phyloP scores from a whole-genome alignment of 805 yeast genomes.

The Suhomyces emberorum region DNA sequence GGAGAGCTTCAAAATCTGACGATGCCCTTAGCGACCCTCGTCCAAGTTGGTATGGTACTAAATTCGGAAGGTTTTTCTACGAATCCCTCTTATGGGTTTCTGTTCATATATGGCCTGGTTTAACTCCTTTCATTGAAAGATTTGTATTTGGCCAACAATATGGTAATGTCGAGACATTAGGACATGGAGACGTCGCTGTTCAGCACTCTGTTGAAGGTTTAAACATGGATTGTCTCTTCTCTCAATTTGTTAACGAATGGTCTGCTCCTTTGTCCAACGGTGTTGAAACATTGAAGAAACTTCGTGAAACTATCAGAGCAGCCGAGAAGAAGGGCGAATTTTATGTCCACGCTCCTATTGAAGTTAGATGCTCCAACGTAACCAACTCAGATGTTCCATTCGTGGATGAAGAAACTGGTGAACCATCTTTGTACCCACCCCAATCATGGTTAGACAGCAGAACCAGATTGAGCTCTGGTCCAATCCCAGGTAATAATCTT shows the following conservation, averaged over 20 bases:
- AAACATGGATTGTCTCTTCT: conserved; percentile 92
- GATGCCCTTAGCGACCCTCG: conserved; percentile 64
- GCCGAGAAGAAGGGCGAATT: conserved; percentile 63
- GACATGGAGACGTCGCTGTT: conserved; percentile 62
- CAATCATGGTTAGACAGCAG: conserved; percentile 52
- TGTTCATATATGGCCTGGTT: conserved; percentile 65
- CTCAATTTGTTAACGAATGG: conserved; percentile 96
- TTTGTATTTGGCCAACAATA: conserved; percentile 85
- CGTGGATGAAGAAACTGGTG: conserved; percentile 30
- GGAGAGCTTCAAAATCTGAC: conserved; percentile 82
- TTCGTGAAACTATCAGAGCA: conserved; percentile 56
- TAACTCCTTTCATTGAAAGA: conserved; percentile 81
- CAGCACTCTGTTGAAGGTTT: conserved; percentile 82
- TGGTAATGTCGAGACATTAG: conserved; percentile 66
- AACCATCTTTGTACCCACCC: conserved; percentile 38
- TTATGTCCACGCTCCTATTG: conserved; percentile 93
- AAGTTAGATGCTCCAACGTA: conserved; percentile 89
- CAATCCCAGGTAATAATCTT: conserved; percentile 78
- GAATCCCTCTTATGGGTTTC: conserved; percentile 77
- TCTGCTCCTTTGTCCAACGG: conserved; percentile 86
- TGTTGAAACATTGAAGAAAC: conserved; percentile 60
- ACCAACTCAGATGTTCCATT: conserved; percentile 45
- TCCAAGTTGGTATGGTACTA: conserved; percentile 82
- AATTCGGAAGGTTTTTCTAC: conserved; percentile 73
- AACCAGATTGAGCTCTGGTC: conserved; percentile 59